Percentiles rank a stretch among this genome's conserved stretches.
phyloP scores from a whole-genome alignment of 2,329 filamentous ascomycete genomes.

The Botrytis porri region DNA sequence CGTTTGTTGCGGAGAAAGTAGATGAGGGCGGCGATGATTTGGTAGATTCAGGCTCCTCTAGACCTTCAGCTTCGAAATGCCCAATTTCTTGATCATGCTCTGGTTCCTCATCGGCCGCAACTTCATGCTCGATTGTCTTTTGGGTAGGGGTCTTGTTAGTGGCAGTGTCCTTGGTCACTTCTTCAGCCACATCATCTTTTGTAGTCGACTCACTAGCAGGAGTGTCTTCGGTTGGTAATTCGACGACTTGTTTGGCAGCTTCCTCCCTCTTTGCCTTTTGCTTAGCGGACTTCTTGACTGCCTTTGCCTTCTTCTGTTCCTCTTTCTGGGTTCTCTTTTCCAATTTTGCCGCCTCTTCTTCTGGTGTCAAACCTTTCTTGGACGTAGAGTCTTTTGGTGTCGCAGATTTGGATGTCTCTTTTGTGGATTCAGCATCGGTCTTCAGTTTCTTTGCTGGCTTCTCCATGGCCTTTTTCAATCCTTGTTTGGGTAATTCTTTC shows the following conservation, averaged over 20 bases:
- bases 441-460: slow-evolving; percentile 54
- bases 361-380: slow-evolving; percentile 20
- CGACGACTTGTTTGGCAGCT: slow-evolving; percentile 14
- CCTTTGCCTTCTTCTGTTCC: slow-evolving; percentile 38
- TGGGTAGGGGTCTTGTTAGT: slow-evolving; percentile 20
- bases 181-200: slow-evolving; percentile 3
- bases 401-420: slow-evolving; percentile 29
- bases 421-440: slow-evolving; percentile 31
- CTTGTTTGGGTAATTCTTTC: slow-evolving; percentile 61
- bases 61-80: slow-evolving; percentile 47
- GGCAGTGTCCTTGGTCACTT: slow-evolving; percentile 22
- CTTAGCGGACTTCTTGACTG: slow-evolving; percentile 47
- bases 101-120: slow-evolving; percentile 32
- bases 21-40: slow-evolving; percentile 44
- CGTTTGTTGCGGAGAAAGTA: slow-evolving; percentile 60
- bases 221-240: slow-evolving; percentile 23
- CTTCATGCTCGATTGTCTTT: slow-evolving; percentile 19
- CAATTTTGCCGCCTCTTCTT: slow-evolving; percentile 7
- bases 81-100: slow-evolving; percentile 39
- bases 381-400: slow-evolving; percentile 41
- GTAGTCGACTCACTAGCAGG: slow-evolving; percentile 31
- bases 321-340: slow-evolving; percentile 32
- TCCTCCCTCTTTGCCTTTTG: slow-evolving; percentile 37
- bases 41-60: slow-evolving; percentile 47
- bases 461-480: slow-evolving; percentile 50